These are phyloP conservation scores for Phytopythium boreale DNA, from an alignment of 352 stramenopile genomes.

Conservation along the genomic window DNA sequence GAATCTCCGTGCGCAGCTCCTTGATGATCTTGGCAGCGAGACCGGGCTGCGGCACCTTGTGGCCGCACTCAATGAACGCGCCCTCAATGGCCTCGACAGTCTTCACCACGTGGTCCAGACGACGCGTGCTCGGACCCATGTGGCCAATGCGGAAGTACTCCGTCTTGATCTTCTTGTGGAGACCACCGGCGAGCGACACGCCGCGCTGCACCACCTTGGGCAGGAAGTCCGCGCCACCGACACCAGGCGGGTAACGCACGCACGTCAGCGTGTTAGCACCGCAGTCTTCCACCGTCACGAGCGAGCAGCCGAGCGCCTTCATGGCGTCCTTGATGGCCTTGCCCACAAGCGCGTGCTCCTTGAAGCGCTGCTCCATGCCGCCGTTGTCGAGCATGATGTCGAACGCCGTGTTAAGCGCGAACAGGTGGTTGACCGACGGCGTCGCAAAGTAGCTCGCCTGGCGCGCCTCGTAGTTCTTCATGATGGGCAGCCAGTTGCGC, in stretches of 20 bases:
- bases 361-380: conserved; percentile 76
- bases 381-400: conserved; percentile 71
- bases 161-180: conserved; percentile 83
- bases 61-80: conserved; percentile 66
- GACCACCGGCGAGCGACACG: conserved; percentile 65
- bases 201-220: conserved; percentile 69
- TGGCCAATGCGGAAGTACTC: conserved; percentile 85
- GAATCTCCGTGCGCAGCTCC: conserved; percentile 46
- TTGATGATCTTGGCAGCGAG: conserved; percentile 56
- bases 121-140: conserved; percentile 76
- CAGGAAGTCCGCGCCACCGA: conserved; percentile 63
- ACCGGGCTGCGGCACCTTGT: conserved; percentile 54
- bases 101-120: conserved; percentile 72
- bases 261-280: conserved; percentile 72
- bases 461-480: conserved; percentile 82
- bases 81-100: conserved; percentile 70
- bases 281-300: conserved; percentile 50
- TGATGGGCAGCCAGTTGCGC: conserved; percentile 79
- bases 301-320: conserved; percentile 49
- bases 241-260: conserved; percentile 66
- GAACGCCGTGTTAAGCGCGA: conserved; percentile 61
- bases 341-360: conserved; percentile 56
- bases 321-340: conserved; percentile 69
- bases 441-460: conserved; percentile 78
- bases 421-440: conserved; percentile 76